Base-by-base conservation (phyloP, 2,329 filamentous ascomycete species). In the Colletotrichum magnum region DNA sequence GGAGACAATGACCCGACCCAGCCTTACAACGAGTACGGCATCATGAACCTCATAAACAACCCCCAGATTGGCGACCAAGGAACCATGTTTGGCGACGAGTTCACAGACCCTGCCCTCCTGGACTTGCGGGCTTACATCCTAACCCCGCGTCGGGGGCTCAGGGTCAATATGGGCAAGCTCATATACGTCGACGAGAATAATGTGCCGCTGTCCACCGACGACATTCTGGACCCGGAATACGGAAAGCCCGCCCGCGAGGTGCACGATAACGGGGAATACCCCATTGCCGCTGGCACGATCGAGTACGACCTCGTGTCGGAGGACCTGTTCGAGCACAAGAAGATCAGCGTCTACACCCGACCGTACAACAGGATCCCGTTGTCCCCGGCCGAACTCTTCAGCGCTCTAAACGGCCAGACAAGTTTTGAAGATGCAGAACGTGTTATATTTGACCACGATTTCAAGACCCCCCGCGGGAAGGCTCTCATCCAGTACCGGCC, bases 401-500 rank as follows among this genome's bases (percentile, higher is more conserved):
- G 9, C 7, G 7, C 10, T 32, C 28, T 32, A 32, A 32, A 32
- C 28, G 28, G 28, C 28, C 28, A 32, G 28, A 7, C 10, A 9
- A 7, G 7, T 9, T 9, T 32, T 9, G 28, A 32, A 32, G 28
- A 47, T 7, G 12, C 26, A 3, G 6, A 28, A 10, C 15, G 24
- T 28, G n/a, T 36, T 12, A 26, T 56, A 15, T 18, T 24, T 9
- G 28, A 36, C n/a, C 39, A 24, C 2, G 24, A 26, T 16, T 16
- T 3, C n/a, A 16, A 24, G 9, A 43, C 24, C 1, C 18, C 28
- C 3, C 45, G 54, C 9, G 54, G 62, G 0, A 64, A 64, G 26
- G 26, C 47, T 4, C n/a, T 59, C 12, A 13, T 64, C 5, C 62
- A 64, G 45, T 64, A 64, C 54, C 21, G 41, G 13, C 62, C 62